Base-by-base conservation (phyloP, 768 basidiomycete species). In the Mycena vitilis region DNA sequence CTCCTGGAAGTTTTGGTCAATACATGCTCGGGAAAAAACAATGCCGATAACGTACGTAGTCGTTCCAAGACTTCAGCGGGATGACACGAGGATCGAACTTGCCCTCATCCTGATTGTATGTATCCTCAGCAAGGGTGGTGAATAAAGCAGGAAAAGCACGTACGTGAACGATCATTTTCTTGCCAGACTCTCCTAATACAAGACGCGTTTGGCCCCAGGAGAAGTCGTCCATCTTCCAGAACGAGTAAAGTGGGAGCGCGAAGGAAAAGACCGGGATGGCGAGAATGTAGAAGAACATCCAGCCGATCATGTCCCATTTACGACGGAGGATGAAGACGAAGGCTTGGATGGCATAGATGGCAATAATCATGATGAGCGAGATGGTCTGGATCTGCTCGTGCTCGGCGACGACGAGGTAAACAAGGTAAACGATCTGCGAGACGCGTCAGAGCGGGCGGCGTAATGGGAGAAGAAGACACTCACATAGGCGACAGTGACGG, bases 161-260 rank as follows among this genome's bases (percentile, higher is more conserved):
- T 77, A 96, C 95, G 78, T 99, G 96, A 49, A 98, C 90, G 73
- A 99, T 89, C 68, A 98, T 83, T 81, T 97, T 98, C 87, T 98
- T 98, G 20, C 97, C 97, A 37, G 91, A 87, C 80, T 99, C 97
- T 71, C 96, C 96, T 69, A 98, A 81, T 15, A 99, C 96, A 67
- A 96, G 77, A 88, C 95, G 93, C 1, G 96, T 97, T 30, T 87
- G 85, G 87, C 95, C 96, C 95, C 95, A 96, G 0, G 93, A 95
- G 88, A 97, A 98, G 80, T 97, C 95, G 78, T 97, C 96, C 96
- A 98, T 98, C 72, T 84, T 86, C 96, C 96, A 99, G 91, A 98
- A 97, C 7, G 95, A 96, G 78, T 95, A 96, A 15, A 98, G 82
- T 5, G 95, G 96, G 34, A 98, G 87, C 83, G 94, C 86, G 86